These are phyloP conservation scores for Taxawa tesnikishii DNA, from an alignment of 2,329 filamentous ascomycete genomes.

Conservation along the genomic window DNA sequence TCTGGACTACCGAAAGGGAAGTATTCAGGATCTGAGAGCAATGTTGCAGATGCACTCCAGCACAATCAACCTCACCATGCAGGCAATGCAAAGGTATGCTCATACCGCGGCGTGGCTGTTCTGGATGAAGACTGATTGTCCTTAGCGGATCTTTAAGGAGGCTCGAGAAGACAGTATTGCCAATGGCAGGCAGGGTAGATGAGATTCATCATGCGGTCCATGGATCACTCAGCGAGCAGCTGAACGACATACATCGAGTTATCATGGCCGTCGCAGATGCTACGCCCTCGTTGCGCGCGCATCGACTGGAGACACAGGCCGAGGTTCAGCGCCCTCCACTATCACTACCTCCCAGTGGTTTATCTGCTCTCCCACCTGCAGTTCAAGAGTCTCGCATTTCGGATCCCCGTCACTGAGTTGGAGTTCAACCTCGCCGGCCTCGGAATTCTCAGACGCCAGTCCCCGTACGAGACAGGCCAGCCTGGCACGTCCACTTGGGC, in stretches of 20 bases:
- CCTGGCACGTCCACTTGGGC: too few species aligned
- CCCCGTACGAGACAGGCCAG: too few species aligned
- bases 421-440: too few species aligned
- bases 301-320: too few species aligned
- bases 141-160: conserved; percentile 21
- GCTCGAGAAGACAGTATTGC: conserved; percentile 18
- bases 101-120: background rate
- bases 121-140: background rate
- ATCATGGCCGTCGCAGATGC: conserved; percentile 15
- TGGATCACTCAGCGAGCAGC: conserved; percentile 15
- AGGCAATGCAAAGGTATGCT: conserved; percentile 28
- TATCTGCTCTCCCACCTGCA: too few species aligned
- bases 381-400: too few species aligned
- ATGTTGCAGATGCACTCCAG: conserved; percentile 30
- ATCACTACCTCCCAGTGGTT: too few species aligned
- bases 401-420: too few species aligned
- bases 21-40: conserved; percentile 24
- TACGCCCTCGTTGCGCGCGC: background rate
- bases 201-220: conserved; percentile 16
- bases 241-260: conserved; percentile 17
- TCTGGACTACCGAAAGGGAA: conserved; percentile 34
- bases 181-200: conserved; percentile 20
- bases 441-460: too few species aligned
- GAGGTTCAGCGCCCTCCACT: too few species aligned
- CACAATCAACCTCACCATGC: conserved; percentile 25